These are phyloP conservation scores for Gypsophila paniculata DNA, from an alignment of 179 eudicot genomes.

Conservation along the genomic window DNA sequence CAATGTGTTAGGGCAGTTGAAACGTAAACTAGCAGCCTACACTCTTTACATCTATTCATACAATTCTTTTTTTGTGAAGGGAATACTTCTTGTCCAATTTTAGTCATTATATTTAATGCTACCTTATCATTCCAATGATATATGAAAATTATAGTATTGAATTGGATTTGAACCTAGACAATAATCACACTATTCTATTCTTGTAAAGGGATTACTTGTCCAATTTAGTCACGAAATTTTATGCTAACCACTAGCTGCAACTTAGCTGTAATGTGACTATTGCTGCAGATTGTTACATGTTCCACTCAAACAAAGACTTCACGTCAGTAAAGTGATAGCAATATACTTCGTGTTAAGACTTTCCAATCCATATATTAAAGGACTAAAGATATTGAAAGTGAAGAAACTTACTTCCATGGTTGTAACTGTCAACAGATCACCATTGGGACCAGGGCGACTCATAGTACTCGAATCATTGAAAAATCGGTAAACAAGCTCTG, in stretches of 20 bases:
- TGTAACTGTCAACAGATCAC: conserved; percentile 32
- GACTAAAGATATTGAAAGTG: not conserved
- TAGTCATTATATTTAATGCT: not conserved
- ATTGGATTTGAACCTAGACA: too few relatives aligned
- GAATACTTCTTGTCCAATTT: not conserved
- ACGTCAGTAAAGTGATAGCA: too few relatives aligned
- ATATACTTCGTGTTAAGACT: not conserved
- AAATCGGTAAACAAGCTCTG: conserved; percentile 41
- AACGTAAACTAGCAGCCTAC: not conserved
- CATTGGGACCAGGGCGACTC: conserved; percentile 43
- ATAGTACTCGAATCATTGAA: conserved; percentile 45
- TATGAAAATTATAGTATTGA: too few relatives aligned
- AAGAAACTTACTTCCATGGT: conserved; percentile 36
- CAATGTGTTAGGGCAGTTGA: not conserved
- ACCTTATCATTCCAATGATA: not conserved
- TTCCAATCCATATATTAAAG: not conserved
- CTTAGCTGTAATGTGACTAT: too few relatives aligned
- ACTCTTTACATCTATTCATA: not conserved
- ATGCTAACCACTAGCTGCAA: too few relatives aligned
- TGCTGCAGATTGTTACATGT: too few relatives aligned
- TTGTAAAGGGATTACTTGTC: too few relatives aligned
- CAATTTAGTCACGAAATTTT: too few relatives aligned
- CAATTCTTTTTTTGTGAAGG: not conserved
- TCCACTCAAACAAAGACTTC: not conserved
- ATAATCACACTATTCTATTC: too few relatives aligned